A percentile compares a stretch with the other conserved stretches of the same genome.
Conservation (phyloP, 495 filamentous ascomycete species). For the Penicillium robsamsonii region DNA sequence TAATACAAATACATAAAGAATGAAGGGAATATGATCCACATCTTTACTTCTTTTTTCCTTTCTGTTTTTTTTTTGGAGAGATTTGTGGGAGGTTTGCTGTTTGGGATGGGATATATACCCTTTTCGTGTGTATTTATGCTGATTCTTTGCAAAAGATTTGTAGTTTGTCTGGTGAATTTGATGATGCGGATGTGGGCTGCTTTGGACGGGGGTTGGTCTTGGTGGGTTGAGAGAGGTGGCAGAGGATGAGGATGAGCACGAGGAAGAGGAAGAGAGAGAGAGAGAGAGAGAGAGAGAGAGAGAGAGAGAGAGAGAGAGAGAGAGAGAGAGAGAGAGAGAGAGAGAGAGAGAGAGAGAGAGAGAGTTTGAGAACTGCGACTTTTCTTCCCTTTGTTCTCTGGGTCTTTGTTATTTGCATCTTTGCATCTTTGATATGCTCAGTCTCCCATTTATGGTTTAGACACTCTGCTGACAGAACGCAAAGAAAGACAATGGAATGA, state of each 20-base stretch:
- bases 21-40: not conserved
- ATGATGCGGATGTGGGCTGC: not conserved
- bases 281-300: not conserved
- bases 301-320: not conserved
- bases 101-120: not conserved
- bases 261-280: not conserved
- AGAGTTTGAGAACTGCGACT: not conserved
- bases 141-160: not conserved
- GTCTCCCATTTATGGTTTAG: not conserved
- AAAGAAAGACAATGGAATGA: not conserved
- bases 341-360: not conserved
- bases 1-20: conserved; percentile 1
- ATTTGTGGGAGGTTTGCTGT: not conserved
- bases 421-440: not conserved
- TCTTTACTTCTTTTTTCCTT: not conserved
- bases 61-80: not conserved
- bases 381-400: not conserved
- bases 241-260: not conserved
- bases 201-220: not conserved
- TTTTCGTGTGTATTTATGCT: not conserved
- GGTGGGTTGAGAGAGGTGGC: not conserved
- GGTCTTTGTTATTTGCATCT: not conserved
- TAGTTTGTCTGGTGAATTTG: not conserved
- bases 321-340: not conserved
- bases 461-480: not conserved